Percentiles rank a stretch among this genome's conserved stretches.
These are phyloP conservation scores for Capsella bursapastoris DNA, from an alignment of 345 rosid genomes.

Conservation along the genomic window DNA sequence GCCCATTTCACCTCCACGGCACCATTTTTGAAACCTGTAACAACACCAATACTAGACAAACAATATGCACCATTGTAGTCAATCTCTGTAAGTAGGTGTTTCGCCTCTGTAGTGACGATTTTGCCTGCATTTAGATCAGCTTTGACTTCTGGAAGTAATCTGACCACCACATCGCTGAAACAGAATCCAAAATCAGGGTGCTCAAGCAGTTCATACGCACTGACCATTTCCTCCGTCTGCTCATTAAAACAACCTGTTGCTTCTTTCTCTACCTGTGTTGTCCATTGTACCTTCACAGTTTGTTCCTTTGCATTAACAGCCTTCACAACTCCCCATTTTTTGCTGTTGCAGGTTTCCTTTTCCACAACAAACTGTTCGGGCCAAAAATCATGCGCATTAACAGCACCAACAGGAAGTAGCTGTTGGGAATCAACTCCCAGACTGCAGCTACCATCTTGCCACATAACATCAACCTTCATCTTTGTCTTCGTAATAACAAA, in stretches of 20 bases:
- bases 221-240: constrained; percentile 65
- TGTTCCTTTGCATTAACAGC: constrained; percentile 77
- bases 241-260: constrained; percentile 41
- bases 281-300: constrained; percentile 79
- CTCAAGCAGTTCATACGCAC: constrained; percentile 86
- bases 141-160: constrained; percentile 35
- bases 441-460: constrained; percentile 84
- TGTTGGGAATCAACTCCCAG: constrained; percentile 61
- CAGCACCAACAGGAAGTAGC: constrained; percentile 62
- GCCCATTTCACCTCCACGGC: constrained; percentile 85
- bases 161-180: constrained; percentile 78
- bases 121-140: constrained; percentile 34
- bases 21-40: constrained; percentile 74
- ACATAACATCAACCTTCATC: constrained; percentile 68
- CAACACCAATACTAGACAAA: constrained; percentile 71
- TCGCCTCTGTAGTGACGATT: constrained; percentile 29
- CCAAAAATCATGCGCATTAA: constrained; percentile 86
- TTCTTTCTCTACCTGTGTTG: constrained; percentile 42
- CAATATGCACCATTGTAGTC: constrained; percentile 42
- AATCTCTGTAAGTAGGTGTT: constrained; percentile 35
- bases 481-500: constrained; percentile 69
- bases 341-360: constrained; percentile 51
- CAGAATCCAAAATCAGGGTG: constrained; percentile 79
- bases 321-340: constrained; percentile 74
- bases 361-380: constrained; percentile 88